phyloP scores from a whole-genome alignment of 305 asterid species.

The Fraxinus sp. region DNA sequence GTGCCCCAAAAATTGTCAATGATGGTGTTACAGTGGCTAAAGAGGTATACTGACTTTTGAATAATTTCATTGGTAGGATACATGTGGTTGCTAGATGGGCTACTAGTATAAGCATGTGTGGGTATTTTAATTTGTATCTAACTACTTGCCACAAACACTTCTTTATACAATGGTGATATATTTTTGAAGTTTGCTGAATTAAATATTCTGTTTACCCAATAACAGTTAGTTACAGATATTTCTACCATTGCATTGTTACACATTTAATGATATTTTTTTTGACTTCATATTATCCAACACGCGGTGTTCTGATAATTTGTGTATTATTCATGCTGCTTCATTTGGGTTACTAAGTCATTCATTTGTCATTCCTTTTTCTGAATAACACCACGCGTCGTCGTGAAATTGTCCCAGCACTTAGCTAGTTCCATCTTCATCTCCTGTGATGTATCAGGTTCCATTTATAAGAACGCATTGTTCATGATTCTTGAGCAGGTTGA shows the following conservation, averaged over 20 bases:
- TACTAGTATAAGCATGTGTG: background rate
- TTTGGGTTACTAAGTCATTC: background rate
- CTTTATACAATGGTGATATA: background rate
- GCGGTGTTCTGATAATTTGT: background rate
- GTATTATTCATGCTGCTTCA: background rate
- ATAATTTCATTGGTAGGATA: background rate
- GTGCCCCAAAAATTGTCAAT: conserved; percentile 90
- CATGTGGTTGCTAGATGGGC: background rate
- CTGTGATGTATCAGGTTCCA: background rate
- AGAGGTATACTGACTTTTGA: conserved; percentile 47
- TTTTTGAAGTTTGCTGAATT: background rate
- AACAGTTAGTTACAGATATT: background rate
- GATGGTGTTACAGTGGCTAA: conserved; percentile 95
- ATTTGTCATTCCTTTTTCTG: background rate
- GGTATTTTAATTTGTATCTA: background rate
- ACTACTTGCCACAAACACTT: background rate
- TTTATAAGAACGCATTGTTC: background rate
- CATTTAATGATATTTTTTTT: background rate
- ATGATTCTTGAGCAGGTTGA: conserved; percentile 59
- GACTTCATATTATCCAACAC: background rate
- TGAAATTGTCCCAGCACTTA: background rate
- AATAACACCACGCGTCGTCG: background rate
- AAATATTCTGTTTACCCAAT: background rate
- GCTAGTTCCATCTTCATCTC: background rate
- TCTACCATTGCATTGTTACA: background rate